Conservation (phyloP, 2,329 filamentous ascomycete genomes). For the Fonsecaea pedrosoi region DNA sequence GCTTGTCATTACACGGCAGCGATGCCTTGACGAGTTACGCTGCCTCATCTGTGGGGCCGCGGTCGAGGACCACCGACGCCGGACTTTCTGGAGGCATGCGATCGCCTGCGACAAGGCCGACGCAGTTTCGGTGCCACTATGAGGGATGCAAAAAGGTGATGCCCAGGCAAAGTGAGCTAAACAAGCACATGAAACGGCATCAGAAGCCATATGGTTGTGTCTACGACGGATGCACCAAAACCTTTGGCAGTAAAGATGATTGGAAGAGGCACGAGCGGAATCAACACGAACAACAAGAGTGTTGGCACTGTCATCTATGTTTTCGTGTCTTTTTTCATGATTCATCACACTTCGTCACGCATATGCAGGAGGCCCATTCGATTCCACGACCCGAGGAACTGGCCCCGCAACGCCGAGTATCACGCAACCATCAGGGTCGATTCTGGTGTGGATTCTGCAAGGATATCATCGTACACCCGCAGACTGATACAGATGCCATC, state of each 20-base stretch:
- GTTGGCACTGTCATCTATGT: constrained; percentile 68
- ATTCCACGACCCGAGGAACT: constrained; percentile 33
- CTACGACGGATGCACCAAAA: constrained; percentile 69
- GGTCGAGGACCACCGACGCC: constrained; percentile 9
- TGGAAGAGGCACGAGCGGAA: constrained; percentile 90
- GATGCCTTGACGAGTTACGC: constrained; percentile 22
- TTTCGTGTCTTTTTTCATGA: constrained; percentile 26
- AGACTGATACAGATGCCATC: constrained; percentile 62
- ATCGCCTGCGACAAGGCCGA: constrained; percentile 13
- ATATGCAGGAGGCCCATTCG: constrained; percentile 44
- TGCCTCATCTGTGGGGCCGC: constrained; percentile 19
- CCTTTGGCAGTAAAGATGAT: constrained; percentile 91
- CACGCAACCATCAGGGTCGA: constrained; percentile 66
- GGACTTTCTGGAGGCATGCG: constrained; percentile 7
- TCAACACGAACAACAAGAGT: constrained; percentile 74
- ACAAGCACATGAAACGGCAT: constrained; percentile 86
- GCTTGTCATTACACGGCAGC: constrained; percentile 15
- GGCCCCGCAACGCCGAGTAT: constrained; percentile 64
- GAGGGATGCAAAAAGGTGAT: constrained; percentile 32
- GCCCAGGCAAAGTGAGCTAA: constrained; percentile 47
- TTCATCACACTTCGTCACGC: constrained; percentile 61
- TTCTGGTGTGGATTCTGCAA: constrained; percentile 92
- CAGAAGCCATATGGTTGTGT: constrained; percentile 83
- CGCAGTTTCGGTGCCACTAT: constrained; percentile 19
- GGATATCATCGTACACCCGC: constrained; percentile 60